Evolutionary conservation across 2,329 filamentous ascomycete genomes (phyloP).

Genomic region (Akanthomyces uredinophilus): DNA sequence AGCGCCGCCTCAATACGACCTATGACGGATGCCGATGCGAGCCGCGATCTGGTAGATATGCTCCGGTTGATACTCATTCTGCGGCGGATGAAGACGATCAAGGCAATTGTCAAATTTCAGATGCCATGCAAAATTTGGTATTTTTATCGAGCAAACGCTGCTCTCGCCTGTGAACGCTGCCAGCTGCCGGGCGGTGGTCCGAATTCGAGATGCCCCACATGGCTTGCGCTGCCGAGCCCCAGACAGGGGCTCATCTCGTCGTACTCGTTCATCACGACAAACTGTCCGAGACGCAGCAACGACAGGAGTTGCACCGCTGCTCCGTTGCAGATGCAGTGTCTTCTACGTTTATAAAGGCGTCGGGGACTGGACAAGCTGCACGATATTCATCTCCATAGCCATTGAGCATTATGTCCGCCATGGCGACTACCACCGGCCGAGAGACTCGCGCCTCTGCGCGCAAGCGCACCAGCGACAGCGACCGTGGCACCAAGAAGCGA

Average conservation of each 20-base stretch:
- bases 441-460: conserved; percentile 30
- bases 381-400: neutral
- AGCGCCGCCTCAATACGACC: conserved; percentile 33
- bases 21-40: conserved; percentile 22
- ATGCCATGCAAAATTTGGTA: neutral
- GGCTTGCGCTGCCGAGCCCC: neutral
- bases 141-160: neutral
- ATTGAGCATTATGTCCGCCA: conserved; percentile 14
- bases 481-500: conserved; percentile 39
- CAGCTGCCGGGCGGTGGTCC: neutral
- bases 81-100: neutral
- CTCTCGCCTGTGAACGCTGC: neutral
- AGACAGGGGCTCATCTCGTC: neutral
- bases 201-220: conserved; percentile 14
- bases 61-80: neutral
- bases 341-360: conserved; percentile 11
- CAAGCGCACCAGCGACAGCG: conserved; percentile 39
- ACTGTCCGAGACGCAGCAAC: neutral
- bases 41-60: neutral
- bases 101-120: neutral
- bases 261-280: conserved; percentile 6
- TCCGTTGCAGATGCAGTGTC: neutral
- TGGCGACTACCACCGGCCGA: conserved; percentile 27
- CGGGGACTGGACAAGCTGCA: neutral
- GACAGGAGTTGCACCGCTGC: conserved; percentile 6